phyloP scores from a whole-genome alignment of 164 flowering plant species.

The Aristolochia fimbriata region DNA sequence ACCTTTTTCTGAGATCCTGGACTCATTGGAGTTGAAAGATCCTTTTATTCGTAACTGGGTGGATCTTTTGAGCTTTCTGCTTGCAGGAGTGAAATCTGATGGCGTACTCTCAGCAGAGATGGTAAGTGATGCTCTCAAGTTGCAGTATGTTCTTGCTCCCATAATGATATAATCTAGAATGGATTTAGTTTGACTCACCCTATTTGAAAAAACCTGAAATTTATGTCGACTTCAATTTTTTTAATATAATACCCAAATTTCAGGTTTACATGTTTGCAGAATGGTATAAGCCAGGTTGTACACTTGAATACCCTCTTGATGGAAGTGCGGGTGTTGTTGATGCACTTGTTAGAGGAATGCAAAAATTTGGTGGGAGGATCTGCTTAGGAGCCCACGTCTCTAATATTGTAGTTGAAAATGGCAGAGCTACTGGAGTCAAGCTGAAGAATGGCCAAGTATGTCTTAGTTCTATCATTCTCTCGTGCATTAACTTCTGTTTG shows the following conservation, averaged over 20 bases:
- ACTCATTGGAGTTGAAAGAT: conserved; percentile 73
- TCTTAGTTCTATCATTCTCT: background rate
- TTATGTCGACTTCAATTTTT: background rate
- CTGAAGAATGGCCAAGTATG: conserved; percentile 76
- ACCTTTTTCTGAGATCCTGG: conserved; percentile 82
- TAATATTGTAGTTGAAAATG: conserved; percentile 67
- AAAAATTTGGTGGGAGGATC: conserved; percentile 78
- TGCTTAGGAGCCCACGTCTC: conserved; percentile 68
- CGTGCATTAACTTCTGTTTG: background rate
- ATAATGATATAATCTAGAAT: background rate
- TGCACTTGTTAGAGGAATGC: conserved; percentile 81
- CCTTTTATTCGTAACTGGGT: conserved; percentile 89
- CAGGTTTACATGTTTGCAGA: conserved; percentile 99
- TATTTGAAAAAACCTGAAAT: too few species aligned
- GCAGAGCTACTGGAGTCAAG: conserved; percentile 69
- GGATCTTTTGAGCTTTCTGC: conserved; percentile 79
- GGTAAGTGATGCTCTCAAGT: conserved; percentile 35
- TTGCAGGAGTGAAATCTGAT: conserved; percentile 93
- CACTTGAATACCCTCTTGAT: conserved; percentile 80
- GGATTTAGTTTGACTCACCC: background rate
- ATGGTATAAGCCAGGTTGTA: conserved; percentile 94
- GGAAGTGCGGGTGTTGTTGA: conserved; percentile 80
- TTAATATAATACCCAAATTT: conserved; percentile 7
- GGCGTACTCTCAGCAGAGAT: conserved; percentile 96
- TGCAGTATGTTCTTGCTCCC: background rate